phyloP scores from a whole-genome alignment of 2,329 filamentous ascomycete genomes.

The Monilinia vaccinii-corymbosi region DNA sequence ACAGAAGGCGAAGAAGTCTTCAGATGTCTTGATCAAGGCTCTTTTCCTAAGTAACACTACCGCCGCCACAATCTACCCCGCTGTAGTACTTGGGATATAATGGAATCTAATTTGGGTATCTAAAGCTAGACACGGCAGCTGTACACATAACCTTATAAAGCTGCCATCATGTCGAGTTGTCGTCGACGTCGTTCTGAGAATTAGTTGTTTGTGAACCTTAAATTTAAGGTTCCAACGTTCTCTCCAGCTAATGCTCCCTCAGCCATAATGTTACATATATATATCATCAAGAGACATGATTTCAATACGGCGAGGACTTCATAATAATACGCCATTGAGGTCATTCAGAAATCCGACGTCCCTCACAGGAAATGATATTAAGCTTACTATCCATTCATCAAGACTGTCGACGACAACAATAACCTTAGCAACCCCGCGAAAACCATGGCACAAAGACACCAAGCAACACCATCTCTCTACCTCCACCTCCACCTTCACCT shows the following conservation, averaged over 20 bases:
- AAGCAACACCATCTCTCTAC: background rate
- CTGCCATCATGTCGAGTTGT: no score
- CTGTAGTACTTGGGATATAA: background rate
- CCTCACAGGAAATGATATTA: background rate
- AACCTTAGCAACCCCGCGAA: background rate
- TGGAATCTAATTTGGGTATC: no score
- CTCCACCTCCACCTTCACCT: background rate
- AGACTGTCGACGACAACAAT: background rate
- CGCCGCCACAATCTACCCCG: constrained; percentile 44
- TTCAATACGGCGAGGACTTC: background rate
- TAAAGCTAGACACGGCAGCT: no score
- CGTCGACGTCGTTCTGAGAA: no score
- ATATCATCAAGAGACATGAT: background rate
- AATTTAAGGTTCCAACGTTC: no score
- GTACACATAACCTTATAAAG: no score
- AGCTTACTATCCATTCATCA: background rate
- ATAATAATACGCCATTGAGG: background rate
- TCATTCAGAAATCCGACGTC: background rate
- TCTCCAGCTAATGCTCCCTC: no score
- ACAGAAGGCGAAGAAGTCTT: background rate
- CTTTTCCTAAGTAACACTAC: constrained; percentile 43
- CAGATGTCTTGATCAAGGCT: constrained; percentile 20
- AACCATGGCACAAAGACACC: background rate
- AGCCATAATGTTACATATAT: no score
- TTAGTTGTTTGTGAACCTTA: no score